These are phyloP conservation scores for Aspergillus jensenii DNA, from an alignment of 2,329 filamentous ascomycete genomes.

Conservation along the genomic window DNA sequence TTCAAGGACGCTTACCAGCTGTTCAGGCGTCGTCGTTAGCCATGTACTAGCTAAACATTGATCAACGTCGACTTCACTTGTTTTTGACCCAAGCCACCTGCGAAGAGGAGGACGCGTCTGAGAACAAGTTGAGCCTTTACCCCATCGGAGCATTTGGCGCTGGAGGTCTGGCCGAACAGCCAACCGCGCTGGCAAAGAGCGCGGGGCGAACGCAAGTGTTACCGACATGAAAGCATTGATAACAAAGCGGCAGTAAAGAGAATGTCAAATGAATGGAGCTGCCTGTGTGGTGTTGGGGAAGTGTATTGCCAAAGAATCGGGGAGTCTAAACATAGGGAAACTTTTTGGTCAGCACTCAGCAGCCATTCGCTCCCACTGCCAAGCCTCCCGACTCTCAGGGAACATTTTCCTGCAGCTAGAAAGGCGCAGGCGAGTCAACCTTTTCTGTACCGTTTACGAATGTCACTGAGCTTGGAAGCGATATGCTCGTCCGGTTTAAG, in stretches of 20 bases:
- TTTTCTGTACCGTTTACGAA: neutral
- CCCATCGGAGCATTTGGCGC: slow-evolving; percentile 8
- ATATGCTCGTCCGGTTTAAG: no score
- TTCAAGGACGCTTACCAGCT: slow-evolving; percentile 24
- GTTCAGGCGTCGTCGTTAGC: slow-evolving; percentile 31
- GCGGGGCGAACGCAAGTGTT: slow-evolving; percentile 17
- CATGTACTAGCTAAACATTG: slow-evolving; percentile 31
- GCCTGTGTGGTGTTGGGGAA: neutral
- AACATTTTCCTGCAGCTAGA: neutral
- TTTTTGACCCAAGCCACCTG: slow-evolving; percentile 22
- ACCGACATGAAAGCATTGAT: slow-evolving; percentile 22
- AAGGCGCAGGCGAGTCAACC: neutral
- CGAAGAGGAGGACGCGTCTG: neutral
- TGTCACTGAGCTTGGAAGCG: neutral
- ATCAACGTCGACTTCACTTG: neutral
- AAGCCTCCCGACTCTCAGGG: neutral
- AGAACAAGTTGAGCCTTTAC: neutral
- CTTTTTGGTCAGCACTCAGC: slow-evolving; percentile 3
- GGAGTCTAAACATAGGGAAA: neutral
- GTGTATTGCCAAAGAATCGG: neutral
- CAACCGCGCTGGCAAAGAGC: slow-evolving; percentile 20
- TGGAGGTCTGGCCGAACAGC: slow-evolving; percentile 9
- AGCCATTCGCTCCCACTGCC: neutral
- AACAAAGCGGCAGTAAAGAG: neutral
- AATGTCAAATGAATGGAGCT: neutral